Evolutionary conservation across 805 yeast genomes (phyloP).

Genomic region (Candida lessepsii): DNA sequence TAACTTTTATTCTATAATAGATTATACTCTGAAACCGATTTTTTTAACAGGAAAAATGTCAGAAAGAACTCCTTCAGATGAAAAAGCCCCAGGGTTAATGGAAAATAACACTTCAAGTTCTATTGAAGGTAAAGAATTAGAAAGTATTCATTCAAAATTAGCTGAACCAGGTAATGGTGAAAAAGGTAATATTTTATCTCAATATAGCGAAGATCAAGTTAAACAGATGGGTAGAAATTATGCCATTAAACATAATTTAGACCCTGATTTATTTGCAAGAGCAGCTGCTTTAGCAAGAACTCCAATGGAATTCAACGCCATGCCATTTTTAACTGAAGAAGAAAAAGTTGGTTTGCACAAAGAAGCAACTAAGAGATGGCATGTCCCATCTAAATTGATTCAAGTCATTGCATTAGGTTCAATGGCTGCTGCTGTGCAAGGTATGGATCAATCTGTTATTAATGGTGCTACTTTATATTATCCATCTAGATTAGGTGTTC

Average conservation of each 20-base stretch:
- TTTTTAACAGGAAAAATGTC: background rate
- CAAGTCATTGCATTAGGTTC: conserved; percentile 60
- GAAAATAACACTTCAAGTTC: conserved; percentile 11
- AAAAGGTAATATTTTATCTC: conserved; percentile 48
- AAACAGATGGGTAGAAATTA: conserved; percentile 69
- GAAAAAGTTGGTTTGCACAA: conserved; percentile 49
- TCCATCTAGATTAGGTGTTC: conserved; percentile 53
- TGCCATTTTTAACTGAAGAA: conserved; percentile 46
- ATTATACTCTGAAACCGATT: background rate
- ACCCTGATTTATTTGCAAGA: conserved; percentile 55
- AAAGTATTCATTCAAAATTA: conserved; percentile 16
- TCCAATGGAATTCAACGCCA: conserved; percentile 54
- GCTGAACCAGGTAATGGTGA: conserved; percentile 21
- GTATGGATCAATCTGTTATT: conserved; percentile 71
- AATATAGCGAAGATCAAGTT: conserved; percentile 62
- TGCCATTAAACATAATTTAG: conserved; percentile 55
- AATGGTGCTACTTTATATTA: conserved; percentile 69
- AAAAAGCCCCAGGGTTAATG: conserved; percentile 5
- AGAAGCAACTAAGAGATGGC: conserved; percentile 44
- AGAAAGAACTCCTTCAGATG: background rate
- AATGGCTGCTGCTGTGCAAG: conserved; percentile 70
- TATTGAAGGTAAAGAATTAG: conserved; percentile 10
- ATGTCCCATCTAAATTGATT: conserved; percentile 49
- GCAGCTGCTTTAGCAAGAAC: conserved; percentile 61
- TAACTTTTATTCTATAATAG: background rate